phyloP scores from a whole-genome alignment of 2,329 filamentous ascomycete species.

The Phyllosticta citribraziliensis region DNA sequence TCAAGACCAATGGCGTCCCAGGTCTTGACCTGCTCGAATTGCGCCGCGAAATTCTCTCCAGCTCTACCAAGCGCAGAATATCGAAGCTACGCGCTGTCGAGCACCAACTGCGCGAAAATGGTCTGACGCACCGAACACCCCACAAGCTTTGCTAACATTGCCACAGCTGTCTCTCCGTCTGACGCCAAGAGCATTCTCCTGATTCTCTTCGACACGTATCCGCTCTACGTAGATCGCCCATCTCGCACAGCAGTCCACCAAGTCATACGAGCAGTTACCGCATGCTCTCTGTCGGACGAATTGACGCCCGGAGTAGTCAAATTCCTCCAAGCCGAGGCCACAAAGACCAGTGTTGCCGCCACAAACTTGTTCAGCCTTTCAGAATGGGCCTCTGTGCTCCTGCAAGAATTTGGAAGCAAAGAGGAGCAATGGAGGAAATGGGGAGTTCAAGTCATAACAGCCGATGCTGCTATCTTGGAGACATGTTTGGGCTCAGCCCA shows the following conservation, averaged over 20 bases:
- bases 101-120: slow-evolving; percentile 32
- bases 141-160: neutral
- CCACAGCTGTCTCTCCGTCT: slow-evolving; percentile 29
- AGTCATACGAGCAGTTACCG: slow-evolving; percentile 63
- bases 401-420: slow-evolving; percentile 57
- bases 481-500: slow-evolving; percentile 52
- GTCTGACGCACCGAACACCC: slow-evolving; percentile 37
- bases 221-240: slow-evolving; percentile 73
- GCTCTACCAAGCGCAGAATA: slow-evolving; percentile 39
- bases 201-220: slow-evolving; percentile 77
- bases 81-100: slow-evolving; percentile 35
- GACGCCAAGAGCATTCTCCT: slow-evolving; percentile 50
- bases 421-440: slow-evolving; percentile 54
- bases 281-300: slow-evolving; percentile 45
- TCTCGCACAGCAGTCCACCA: slow-evolving; percentile 76
- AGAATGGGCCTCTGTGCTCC: slow-evolving; percentile 77
- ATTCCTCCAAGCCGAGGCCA: slow-evolving; percentile 60
- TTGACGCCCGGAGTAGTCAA: slow-evolving; percentile 55
- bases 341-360: slow-evolving; percentile 67
- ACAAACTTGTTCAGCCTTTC: slow-evolving; percentile 78
- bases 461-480: slow-evolving; percentile 66
- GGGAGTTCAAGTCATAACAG: slow-evolving; percentile 54
- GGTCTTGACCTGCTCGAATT: slow-evolving; percentile 25
- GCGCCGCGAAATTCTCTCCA: slow-evolving; percentile 35
- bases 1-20: slow-evolving; percentile 23